Evolutionary conservation across 108 stramenopile species (phyloP).

Genomic region (Discostella pseudostelligera): DNA sequence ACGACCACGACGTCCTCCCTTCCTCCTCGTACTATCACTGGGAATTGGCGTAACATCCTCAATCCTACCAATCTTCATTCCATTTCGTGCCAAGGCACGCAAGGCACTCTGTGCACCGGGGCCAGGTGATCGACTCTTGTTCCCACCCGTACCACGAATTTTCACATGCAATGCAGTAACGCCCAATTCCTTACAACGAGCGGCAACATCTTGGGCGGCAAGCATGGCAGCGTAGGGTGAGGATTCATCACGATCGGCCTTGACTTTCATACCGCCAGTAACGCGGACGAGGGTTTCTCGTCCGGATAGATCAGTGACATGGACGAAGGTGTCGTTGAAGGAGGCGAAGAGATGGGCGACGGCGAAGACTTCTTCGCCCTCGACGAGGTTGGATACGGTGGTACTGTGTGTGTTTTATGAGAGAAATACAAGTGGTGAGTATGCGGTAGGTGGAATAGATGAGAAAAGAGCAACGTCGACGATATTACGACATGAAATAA

Average conservation of each 20-base stretch:
- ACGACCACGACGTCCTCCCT: constrained; percentile 99
- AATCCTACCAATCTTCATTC: constrained; percentile 99
- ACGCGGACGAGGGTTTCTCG: constrained; percentile 99
- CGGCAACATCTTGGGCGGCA: constrained; percentile 99
- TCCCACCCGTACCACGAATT: constrained; percentile 99
- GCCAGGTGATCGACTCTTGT: constrained; percentile 95
- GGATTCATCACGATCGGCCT: constrained; percentile 99
- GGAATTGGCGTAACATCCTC: constrained; percentile 99
- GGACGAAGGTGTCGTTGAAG: constrained; percentile 99
- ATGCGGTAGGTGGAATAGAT: too few species aligned
- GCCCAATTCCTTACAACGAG: constrained; percentile 93
- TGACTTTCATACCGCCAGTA: constrained; percentile 99
- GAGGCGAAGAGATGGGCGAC: constrained; percentile 99
- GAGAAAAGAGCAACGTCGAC: too few species aligned
- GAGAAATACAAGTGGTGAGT: too few species aligned
- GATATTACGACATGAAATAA: too few species aligned
- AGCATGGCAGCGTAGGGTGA: constrained; percentile 99
- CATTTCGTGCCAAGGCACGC: constrained; percentile 96
- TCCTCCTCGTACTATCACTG: constrained; percentile 97
- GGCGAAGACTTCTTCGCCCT: constrained; percentile 98
- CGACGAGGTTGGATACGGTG: constrained; percentile 60
- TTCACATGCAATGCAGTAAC: constrained; percentile 99
- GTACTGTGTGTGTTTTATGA: background rate
- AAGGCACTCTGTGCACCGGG: constrained; percentile 99
- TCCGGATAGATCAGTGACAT: constrained; percentile 99